Base-by-base conservation (phyloP, 140 eudicot species). In the Senecio squalidus region DNA sequence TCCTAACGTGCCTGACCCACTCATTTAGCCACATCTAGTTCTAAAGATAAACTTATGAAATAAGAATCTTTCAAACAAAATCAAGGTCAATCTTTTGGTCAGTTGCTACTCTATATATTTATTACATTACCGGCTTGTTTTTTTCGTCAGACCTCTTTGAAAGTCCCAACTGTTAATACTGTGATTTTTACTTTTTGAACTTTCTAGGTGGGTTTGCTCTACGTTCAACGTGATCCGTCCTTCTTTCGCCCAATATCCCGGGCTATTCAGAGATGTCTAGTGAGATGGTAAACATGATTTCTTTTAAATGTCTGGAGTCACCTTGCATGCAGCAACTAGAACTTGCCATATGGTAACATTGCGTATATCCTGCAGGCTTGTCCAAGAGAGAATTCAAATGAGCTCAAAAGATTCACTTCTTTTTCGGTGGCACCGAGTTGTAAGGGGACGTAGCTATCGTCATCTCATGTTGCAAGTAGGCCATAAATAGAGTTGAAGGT, bases 371-470 rank as follows among this genome's bases (percentile, higher is more conserved):
- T 55, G 70, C 79, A 91, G 96, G 98, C 78, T 91, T 62, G 95
- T 91, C 52, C 95, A 91, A 59, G 92, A 91, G 84, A 70, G 76
- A 61, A 46, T 82, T 61, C 66, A 80, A 48, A 72, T 87, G 81
- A 62, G 76, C 64, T 30, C 49, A 39, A 66, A 26, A 53, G 48
- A 33, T 34, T 79, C 84, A 34, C 26, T 84, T 7, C 82, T 58
- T 47, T 84, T 46, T 64, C 36, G 15, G 39, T 91, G 96, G 94
- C 98, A 86, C 62, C 84, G 98, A 31, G 47, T 59, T 48, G 56
- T 83, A 30, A 80, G 98, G 47, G 96, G 98, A 22, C 96, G 96
- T 60, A 76, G 84, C 76, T 91, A 91, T 78, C 94, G 94, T 20
- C 98, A 91, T 71, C 75, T 86, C 72, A 76, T 91, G 96, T 61